Evolutionary conservation across 257 asterid genomes (phyloP).

Genomic region (Datura wrightii): DNA sequence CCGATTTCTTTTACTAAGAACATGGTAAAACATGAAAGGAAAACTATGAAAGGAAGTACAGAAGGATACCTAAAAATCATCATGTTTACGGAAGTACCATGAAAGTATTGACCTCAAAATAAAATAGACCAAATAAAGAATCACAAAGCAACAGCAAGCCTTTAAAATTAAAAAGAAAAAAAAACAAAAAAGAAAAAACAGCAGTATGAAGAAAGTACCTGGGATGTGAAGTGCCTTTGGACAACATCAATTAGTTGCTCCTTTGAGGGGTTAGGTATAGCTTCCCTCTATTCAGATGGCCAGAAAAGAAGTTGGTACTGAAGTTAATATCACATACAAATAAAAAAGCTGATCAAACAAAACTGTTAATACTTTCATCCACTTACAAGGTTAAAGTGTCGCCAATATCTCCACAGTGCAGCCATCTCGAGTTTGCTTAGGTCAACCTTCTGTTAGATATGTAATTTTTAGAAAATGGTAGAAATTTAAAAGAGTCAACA

Average conservation of each 20-base stretch:
- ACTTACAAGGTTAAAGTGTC: slow-evolving; percentile 90
- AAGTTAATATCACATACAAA: neutral
- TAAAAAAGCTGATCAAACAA: neutral
- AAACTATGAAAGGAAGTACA: neutral
- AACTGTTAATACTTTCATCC: neutral
- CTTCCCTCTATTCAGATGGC: slow-evolving; percentile 59
- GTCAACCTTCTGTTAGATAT: slow-evolving; percentile 67
- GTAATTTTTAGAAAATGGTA: neutral
- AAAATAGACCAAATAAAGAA: neutral
- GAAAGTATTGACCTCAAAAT: neutral
- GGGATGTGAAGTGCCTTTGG: slow-evolving; percentile 89
- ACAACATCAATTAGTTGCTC: slow-evolving; percentile 91
- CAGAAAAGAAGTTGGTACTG: neutral
- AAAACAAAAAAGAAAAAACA: neutral
- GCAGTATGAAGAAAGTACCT: slow-evolving; percentile 47
- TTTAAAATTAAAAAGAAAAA: too few relatives aligned
- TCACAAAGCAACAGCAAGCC: neutral
- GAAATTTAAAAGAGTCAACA: neutral
- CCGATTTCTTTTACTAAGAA: neutral
- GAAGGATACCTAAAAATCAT: neutral
- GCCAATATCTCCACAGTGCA: slow-evolving; percentile 85
- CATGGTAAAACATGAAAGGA: neutral
- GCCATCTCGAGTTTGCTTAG: slow-evolving; percentile 88
- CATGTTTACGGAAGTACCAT: neutral
- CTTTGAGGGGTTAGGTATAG: slow-evolving; percentile 73